Evolutionary conservation across 2,329 filamentous ascomycete species (phyloP).

Genomic region (Penicillium sp.): DNA sequence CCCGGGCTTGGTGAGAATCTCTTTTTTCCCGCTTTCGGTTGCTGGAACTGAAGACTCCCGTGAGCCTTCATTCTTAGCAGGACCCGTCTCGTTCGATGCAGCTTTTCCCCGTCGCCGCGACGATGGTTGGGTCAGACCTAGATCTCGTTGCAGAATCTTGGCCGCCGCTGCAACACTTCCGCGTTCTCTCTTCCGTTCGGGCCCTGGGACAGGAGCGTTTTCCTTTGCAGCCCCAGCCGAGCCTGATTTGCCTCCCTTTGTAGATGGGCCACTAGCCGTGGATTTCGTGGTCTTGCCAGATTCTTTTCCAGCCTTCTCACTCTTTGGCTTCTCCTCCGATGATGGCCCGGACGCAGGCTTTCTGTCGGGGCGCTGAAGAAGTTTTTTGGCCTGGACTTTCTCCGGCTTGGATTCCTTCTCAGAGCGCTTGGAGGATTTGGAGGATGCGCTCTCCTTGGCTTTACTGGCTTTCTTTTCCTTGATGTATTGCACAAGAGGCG

Average conservation of each 20-base stretch:
- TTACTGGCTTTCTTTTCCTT: constrained; percentile 85
- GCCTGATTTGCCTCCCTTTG: constrained; percentile 35
- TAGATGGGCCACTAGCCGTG: constrained; percentile 13
- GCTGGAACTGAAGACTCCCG: constrained; percentile 10
- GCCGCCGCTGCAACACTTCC: constrained; percentile 49
- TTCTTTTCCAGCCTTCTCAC: constrained; percentile 58
- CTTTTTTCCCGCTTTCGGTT: constrained; percentile 18
- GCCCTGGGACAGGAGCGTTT: constrained; percentile 16
- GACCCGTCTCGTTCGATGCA: constrained; percentile 19
- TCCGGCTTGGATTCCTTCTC: constrained; percentile 38
- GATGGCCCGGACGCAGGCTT: constrained; percentile 22
- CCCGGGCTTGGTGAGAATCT: constrained; percentile 11
- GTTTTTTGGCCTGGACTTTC: constrained; percentile 39
- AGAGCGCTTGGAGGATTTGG: constrained; percentile 31
- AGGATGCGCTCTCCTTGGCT: constrained; percentile 54
- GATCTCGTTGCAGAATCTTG: constrained; percentile 57
- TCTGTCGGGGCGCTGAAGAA: constrained; percentile 37
- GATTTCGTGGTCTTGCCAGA: constrained; percentile 51
- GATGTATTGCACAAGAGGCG: constrained; percentile 82
- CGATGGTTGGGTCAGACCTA: constrained; percentile 48
- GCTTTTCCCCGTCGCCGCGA: constrained; percentile 39
- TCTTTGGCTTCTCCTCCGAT: constrained; percentile 33
- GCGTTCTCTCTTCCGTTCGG: constrained; percentile 49
- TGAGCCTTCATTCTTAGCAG: constrained; percentile 19
- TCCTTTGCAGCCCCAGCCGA: constrained; percentile 23